These are phyloP conservation scores for Myxozyma udenii DNA, from an alignment of 805 yeast species.

Conservation along the genomic window DNA sequence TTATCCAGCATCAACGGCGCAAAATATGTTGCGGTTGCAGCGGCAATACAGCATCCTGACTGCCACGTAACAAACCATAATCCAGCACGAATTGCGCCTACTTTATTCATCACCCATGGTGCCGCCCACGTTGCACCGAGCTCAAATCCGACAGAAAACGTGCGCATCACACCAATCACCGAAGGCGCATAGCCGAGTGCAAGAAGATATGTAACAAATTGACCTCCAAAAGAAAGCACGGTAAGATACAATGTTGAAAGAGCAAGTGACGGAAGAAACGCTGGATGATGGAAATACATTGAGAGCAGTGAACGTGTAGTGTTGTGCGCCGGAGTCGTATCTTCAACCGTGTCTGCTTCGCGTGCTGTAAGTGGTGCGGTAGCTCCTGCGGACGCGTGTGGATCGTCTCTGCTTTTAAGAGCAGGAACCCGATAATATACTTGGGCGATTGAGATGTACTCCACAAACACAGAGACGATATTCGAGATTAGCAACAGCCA, in stretches of 20 bases:
- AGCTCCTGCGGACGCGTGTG: neutral
- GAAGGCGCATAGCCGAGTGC: conserved; percentile 37
- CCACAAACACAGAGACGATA: conserved; percentile 37
- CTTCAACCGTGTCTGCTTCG: too few relatives aligned
- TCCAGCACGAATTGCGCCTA: conserved; percentile 39
- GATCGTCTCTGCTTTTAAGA: conserved; percentile 12
- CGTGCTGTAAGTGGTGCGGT: neutral
- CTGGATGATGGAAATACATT: conserved; percentile 34
- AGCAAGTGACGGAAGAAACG: conserved; percentile 38
- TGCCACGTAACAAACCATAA: conserved; percentile 37
- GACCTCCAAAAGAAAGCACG: conserved; percentile 43
- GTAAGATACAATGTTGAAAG: conserved; percentile 39
- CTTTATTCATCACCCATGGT: conserved; percentile 33
- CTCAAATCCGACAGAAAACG: conserved; percentile 39
- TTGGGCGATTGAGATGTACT: conserved; percentile 38
- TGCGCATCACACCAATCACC: conserved; percentile 39
- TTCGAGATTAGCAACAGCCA: conserved; percentile 36
- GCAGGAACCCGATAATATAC: conserved; percentile 39
- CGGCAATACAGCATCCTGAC: conserved; percentile 35
- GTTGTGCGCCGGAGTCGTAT: neutral
- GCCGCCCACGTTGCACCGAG: conserved; percentile 38
- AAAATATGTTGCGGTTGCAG: conserved; percentile 30
- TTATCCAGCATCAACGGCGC: neutral
- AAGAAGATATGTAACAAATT: conserved; percentile 41
- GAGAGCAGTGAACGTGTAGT: conserved; percentile 20